These are phyloP conservation scores for Didymella segeticola DNA, from an alignment of 2,329 filamentous ascomycete genomes.

Conservation along the genomic window DNA sequence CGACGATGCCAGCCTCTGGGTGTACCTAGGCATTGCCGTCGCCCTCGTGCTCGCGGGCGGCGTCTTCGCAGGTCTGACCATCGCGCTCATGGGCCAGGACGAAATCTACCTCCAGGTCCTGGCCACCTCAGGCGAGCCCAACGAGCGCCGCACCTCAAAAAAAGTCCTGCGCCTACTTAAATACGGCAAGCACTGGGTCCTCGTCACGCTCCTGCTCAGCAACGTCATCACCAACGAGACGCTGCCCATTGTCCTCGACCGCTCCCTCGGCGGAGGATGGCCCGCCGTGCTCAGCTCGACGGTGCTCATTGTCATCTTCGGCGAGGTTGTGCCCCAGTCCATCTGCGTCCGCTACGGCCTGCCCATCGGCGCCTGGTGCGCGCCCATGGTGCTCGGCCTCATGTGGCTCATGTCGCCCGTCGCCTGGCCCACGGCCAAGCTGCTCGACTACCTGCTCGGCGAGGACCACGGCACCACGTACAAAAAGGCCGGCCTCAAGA, in stretches of 20 bases:
- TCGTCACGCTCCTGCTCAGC: constrained; percentile 90
- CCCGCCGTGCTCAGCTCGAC: constrained; percentile 94
- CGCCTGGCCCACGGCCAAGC: constrained; percentile 93
- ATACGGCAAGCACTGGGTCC: constrained; percentile 95
- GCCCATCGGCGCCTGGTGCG: constrained; percentile 92
- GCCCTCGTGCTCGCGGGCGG: constrained; percentile 86
- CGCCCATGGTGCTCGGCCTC: constrained; percentile 81
- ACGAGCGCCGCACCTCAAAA: constrained; percentile 85
- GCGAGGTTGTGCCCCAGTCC: constrained; percentile 94
- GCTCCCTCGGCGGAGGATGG: constrained; percentile 91
- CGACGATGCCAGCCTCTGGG: constrained; percentile 73
- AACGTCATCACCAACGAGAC: constrained; percentile 99
- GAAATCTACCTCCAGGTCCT: constrained; percentile 98
- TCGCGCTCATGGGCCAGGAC: constrained; percentile 81
- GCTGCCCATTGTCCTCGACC: constrained; percentile 85
- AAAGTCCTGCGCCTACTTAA: constrained; percentile 81
- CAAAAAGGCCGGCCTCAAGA: constrained; percentile 98
- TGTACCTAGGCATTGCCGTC: constrained; percentile 80
- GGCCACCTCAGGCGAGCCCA: constrained; percentile 79
- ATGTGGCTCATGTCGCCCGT: constrained; percentile 94
- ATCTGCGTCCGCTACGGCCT: constrained; percentile 95
- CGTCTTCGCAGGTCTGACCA: constrained; percentile 92
- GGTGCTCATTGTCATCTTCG: constrained; percentile 95
- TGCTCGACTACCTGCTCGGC: constrained; percentile 90
- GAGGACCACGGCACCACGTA: constrained; percentile 96